Base-by-base conservation (phyloP, 805 yeast species). In the Saturnispora besseyi region DNA sequence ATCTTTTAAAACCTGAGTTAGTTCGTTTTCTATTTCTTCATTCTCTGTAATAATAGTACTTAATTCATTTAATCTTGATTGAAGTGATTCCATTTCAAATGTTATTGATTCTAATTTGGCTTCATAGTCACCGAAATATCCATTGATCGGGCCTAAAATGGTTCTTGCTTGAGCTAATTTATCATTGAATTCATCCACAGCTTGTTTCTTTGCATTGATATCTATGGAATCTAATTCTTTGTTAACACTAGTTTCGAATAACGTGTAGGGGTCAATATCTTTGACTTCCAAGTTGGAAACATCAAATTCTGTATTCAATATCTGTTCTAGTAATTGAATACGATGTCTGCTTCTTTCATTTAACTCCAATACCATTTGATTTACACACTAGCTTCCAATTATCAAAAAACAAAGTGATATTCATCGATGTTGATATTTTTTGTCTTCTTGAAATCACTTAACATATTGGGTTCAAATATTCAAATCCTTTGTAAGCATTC, bases 1-100 rank as follows among this genome's bases (percentile, higher is more conserved):
- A 55, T 86, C 90, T 36, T 84, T 75, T 0, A 89, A 81, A n/a
- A 87, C 68, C 0, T 96, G 95, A 18, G 84, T 79, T 50, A 89
- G 74, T 46, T 71, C 71, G 8, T 64, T 62, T 50, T 81, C 78
- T 18, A 76, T 72, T 31, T 65, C 57, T 15, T 75, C 71, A 45
- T 83, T 77, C 37, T 68, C 65, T 11, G 69, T 69, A 12, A 82
- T 69, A 38, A 79, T 70, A 21, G 64, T 57, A 37, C 76, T 73
- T 40, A 84, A 62, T 15, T 68, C 64, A 15, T 73, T 61, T 1
- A 86, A 79, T 51, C 79, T 72, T 5, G 68, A 62, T 56, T 81
- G 83, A 33, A 84, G 70, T 42, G 71, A 71, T 58, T 78, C 82
- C 75, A 84, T 74, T 53, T 84, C 88, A 21, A 67, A 62, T 0